Conservation (phyloP, 257 asterid genomes). For the Nicotiana paniculata region DNA sequence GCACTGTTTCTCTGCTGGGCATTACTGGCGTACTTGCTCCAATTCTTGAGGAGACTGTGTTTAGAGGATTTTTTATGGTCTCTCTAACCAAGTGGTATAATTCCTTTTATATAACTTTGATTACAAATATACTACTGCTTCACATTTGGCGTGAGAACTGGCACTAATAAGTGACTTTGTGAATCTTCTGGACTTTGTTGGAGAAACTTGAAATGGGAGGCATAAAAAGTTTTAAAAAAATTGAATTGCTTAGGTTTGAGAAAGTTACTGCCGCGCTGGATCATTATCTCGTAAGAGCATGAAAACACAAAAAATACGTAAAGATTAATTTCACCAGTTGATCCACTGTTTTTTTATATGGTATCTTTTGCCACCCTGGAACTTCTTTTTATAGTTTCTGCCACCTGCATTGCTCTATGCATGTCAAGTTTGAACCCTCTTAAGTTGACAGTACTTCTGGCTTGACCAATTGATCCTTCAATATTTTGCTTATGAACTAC, state of each 20-base stretch:
- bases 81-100: conserved; percentile 83
- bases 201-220: background rate
- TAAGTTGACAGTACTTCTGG: background rate
- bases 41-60: conserved; percentile 88
- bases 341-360: background rate
- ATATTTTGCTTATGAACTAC: background rate
- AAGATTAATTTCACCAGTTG: background rate
- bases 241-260: background rate
- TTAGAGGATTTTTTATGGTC: conserved; percentile 94
- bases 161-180: background rate
- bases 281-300: background rate
- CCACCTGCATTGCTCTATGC: background rate
- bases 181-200: background rate
- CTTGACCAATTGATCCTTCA: background rate
- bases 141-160: background rate
- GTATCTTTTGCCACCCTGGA: background rate
- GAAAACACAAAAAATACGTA: background rate
- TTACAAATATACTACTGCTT: background rate
- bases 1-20: conserved; percentile 90
- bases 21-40: conserved; percentile 96
- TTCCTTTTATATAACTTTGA: background rate
- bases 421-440: background rate
- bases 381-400: background rate
- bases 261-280: background rate
- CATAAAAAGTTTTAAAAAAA: background rate